phyloP scores from a whole-genome alignment of 2,329 filamentous ascomycete genomes.

The Hypoxylon sp. region DNA sequence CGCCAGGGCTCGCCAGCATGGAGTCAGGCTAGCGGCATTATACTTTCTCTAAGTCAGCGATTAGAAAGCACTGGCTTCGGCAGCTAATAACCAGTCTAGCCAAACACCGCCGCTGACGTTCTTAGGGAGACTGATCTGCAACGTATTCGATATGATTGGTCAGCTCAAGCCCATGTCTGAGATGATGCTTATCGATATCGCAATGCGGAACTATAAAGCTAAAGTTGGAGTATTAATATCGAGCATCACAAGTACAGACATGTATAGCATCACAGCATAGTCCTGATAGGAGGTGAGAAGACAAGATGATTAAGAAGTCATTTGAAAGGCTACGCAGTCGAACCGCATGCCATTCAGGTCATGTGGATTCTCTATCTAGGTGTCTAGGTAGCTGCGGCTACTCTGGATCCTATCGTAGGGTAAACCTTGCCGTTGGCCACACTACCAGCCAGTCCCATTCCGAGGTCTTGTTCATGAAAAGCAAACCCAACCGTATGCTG shows the following conservation, averaged over 20 bases:
- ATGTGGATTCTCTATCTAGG: slow-evolving; percentile 40
- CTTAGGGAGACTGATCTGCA: not conserved
- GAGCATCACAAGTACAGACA: too few relatives aligned
- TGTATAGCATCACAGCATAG: not conserved
- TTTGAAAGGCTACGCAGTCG: not conserved
- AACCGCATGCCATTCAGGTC: not conserved
- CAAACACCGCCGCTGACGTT: not conserved
- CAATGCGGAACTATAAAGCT: not conserved
- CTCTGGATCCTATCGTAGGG: slow-evolving; percentile 30
- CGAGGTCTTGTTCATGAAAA: slow-evolving; percentile 37
- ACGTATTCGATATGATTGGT: slow-evolving; percentile 10
- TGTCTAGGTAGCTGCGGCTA: slow-evolving; percentile 35
- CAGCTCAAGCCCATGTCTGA: not conserved
- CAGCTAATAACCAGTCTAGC: not conserved
- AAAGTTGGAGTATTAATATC: too few relatives aligned
- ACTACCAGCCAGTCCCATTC: slow-evolving; percentile 34
- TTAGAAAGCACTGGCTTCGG: slow-evolving; percentile 35
- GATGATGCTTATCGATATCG: slow-evolving; percentile 9
- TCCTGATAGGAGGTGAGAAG: not conserved
- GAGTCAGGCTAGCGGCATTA: not conserved
- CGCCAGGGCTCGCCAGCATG: too few relatives aligned
- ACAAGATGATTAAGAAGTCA: not conserved
- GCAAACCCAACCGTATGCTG: slow-evolving; percentile 42
- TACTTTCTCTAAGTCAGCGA: slow-evolving; percentile 36
- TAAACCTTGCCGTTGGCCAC: slow-evolving; percentile 29